phyloP scores from a whole-genome alignment of 129 eudicot species.

The Saussurea involucrata region DNA sequence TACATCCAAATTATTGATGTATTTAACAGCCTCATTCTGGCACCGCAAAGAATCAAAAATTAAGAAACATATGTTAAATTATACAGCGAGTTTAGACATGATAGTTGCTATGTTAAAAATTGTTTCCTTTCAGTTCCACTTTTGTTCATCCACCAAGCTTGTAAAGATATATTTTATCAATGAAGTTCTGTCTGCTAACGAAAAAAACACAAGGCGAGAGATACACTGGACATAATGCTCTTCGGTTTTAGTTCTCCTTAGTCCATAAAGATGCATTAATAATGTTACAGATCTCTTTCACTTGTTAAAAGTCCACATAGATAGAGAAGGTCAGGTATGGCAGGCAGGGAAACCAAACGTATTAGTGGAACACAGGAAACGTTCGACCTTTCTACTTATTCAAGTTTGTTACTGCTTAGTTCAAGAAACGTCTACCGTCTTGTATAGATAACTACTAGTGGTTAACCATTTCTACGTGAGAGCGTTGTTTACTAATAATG shows the following conservation, averaged over 20 bases:
- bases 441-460: neutral
- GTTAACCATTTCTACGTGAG: too few relatives aligned
- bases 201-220: neutral
- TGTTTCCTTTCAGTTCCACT: conserved; percentile 1
- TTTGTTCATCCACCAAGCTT: neutral
- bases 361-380: neutral
- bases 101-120: neutral
- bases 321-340: neutral
- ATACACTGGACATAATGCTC: neutral
- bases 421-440: neutral
- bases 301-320: neutral
- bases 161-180: neutral
- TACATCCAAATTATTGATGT: conserved; percentile 1
- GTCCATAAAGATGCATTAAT: neutral
- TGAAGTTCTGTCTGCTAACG: neutral
- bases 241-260: neutral
- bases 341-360: neutral
- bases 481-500: too few relatives aligned
- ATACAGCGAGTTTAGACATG: neutral
- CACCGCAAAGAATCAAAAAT: neutral
- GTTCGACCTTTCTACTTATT: neutral
- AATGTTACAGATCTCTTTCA: neutral
- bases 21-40: neutral
- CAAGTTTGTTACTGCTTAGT: neutral
- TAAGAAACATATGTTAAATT: neutral